A percentile compares a stretch with the other conserved stretches of the same genome.
phyloP scores from a whole-genome alignment of 306 rosid species.

The Dryas alaskensis region DNA sequence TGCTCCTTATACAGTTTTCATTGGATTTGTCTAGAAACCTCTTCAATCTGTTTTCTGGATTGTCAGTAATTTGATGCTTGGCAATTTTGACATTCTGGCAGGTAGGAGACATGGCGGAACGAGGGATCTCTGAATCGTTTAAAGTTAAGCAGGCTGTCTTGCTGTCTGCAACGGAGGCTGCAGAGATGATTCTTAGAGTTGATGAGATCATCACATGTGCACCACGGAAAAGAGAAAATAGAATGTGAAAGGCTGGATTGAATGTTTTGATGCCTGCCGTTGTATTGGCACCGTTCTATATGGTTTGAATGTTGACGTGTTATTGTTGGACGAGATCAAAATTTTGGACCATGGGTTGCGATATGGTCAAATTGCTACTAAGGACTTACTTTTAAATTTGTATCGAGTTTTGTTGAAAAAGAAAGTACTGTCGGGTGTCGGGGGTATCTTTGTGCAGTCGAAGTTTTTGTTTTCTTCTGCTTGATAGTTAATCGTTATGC shows the following conservation, averaged over 20 bases:
- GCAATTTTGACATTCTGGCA: slow-evolving; percentile 22
- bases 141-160: slow-evolving; percentile 91
- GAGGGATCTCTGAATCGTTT: slow-evolving; percentile 81
- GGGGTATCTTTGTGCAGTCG: too few relatives aligned
- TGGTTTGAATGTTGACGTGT: slow-evolving; percentile 2
- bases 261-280: slow-evolving; percentile 18
- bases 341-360: slow-evolving; percentile 12
- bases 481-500: too few relatives aligned
- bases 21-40: neutral
- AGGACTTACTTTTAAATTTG: neutral
- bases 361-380: neutral
- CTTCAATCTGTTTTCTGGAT: neutral
- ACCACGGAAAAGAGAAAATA: slow-evolving; percentile 89
- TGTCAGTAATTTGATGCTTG: slow-evolving; percentile 1
- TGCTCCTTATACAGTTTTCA: neutral
- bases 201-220: slow-evolving; percentile 98
- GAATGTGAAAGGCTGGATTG: slow-evolving; percentile 54
- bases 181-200: slow-evolving; percentile 97
- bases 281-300: neutral
- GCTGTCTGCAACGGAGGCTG: slow-evolving; percentile 93
- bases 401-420: neutral
- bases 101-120: slow-evolving; percentile 91
- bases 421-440: neutral
- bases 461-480: neutral
- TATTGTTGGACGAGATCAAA: slow-evolving; percentile 9